Conservation (phyloP, 106 monocot genomes). For the Dioscorea dumetorum region DNA sequence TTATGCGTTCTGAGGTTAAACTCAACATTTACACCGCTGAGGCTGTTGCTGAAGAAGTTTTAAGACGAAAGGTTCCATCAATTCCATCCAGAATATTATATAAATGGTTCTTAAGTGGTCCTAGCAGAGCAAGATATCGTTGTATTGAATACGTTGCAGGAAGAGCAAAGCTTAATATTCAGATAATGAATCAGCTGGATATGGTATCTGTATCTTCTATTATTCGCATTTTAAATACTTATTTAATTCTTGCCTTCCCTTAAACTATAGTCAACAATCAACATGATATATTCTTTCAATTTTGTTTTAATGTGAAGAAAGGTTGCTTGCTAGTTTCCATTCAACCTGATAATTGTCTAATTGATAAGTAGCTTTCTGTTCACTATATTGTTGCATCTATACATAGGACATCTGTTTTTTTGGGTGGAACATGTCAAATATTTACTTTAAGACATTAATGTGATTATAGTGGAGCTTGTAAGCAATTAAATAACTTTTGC, state of each 20-base stretch:
- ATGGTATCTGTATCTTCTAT: slow-evolving; percentile 41
- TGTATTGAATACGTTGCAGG: slow-evolving; percentile 54
- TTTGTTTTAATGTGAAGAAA: too few relatives aligned
- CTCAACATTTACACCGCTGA: slow-evolving; percentile 77
- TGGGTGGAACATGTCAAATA: too few relatives aligned
- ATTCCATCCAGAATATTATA: slow-evolving; percentile 61
- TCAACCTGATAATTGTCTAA: too few relatives aligned
- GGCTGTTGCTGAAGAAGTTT: slow-evolving; percentile 86
- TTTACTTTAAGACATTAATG: too few relatives aligned
- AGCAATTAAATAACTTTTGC: too few relatives aligned
- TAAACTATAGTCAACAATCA: too few relatives aligned
- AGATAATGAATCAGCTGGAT: slow-evolving; percentile 81
- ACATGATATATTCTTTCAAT: too few relatives aligned
- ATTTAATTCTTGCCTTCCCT: background rate
- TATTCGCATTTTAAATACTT: background rate
- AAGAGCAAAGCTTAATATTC: slow-evolving; percentile 64
- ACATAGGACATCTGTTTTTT: too few relatives aligned
- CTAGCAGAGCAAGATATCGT: slow-evolving; percentile 42
- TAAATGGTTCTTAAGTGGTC: slow-evolving; percentile 59
- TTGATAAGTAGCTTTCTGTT: too few relatives aligned
- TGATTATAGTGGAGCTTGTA: too few relatives aligned
- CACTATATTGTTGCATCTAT: too few relatives aligned
- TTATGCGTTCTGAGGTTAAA: slow-evolving; percentile 83
- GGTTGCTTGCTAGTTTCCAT: too few relatives aligned
- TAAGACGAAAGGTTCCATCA: slow-evolving; percentile 72